These are phyloP conservation scores for Rhizopus stolonifer DNA, from an alignment of 371 early-diverging fungal genomes.

Conservation along the genomic window DNA sequence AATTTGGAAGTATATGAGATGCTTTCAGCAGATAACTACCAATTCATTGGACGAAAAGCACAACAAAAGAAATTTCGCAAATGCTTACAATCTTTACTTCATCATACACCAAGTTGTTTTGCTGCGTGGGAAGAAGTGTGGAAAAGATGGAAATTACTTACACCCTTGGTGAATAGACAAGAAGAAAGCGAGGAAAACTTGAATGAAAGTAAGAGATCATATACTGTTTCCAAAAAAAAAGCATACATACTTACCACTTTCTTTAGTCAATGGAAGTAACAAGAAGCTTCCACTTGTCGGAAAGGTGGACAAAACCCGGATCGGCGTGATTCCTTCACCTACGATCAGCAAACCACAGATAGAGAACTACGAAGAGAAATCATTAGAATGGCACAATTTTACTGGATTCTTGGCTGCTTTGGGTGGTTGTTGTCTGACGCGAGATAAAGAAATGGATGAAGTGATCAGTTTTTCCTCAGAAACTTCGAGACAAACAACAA, in stretches of 20 bases:
- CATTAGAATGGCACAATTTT: conserved; percentile 66
- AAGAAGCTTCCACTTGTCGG: conserved; percentile 5
- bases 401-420: conserved; percentile 72
- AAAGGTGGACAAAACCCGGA: conserved; percentile 6
- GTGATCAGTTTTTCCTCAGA: conserved; percentile 1
- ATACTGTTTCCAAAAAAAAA: neutral
- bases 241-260: neutral
- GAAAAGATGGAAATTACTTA: conserved; percentile 73
- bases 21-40: conserved; percentile 52
- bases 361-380: conserved; percentile 43
- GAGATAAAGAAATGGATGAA: conserved; percentile 6
- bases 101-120: conserved; percentile 73
- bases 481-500: conserved; percentile 21
- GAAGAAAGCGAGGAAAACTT: conserved; percentile 31
- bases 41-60: conserved; percentile 68
- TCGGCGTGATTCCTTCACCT: neutral
- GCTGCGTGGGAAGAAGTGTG: conserved; percentile 89
- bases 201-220: neutral
- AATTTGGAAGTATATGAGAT: conserved; percentile 72
- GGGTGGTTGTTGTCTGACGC: conserved; percentile 59
- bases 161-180: conserved; percentile 41
- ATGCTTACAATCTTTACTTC: conserved; percentile 62
- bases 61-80: conserved; percentile 78
- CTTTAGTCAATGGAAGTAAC: neutral
- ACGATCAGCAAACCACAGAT: conserved; percentile 6